Percentiles rank a stretch among this genome's conserved stretches.
Conservation (phyloP, 2,329 filamentous ascomycete species). For the Curvularia spicifera region DNA sequence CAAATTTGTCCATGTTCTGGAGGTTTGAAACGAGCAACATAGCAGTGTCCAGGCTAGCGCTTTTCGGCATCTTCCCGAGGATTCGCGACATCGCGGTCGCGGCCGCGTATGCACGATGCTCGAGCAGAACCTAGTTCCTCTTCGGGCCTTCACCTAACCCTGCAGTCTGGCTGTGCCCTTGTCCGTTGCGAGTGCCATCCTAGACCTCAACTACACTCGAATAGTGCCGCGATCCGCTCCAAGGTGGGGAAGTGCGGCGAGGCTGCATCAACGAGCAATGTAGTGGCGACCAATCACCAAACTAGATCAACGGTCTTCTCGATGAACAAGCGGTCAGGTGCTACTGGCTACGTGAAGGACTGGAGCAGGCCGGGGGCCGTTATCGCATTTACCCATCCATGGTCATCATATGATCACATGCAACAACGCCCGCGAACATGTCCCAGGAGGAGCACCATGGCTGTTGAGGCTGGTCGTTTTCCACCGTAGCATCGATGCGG, state of each 20-base stretch:
- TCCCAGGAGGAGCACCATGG: constrained; percentile 18
- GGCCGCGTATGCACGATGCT: constrained; percentile 7
- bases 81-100: constrained; percentile 1
- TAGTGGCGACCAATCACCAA: constrained; percentile 34
- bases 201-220: constrained; percentile 9
- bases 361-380: constrained; percentile 27
- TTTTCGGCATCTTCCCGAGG: constrained; percentile 8
- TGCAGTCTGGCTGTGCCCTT: constrained; percentile 9
- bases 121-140: constrained; percentile 3
- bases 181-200: constrained; percentile 2
- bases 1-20: neutral
- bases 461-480: constrained; percentile 4
- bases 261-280: constrained; percentile 31
- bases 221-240: constrained; percentile 16
- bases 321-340: constrained; percentile 36
- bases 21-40: constrained; percentile 9
- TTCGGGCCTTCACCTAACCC: constrained; percentile 5
- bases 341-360: constrained; percentile 21
- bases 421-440: constrained; percentile 18
- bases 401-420: constrained; percentile 40
- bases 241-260: constrained; percentile 29
- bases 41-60: neutral
- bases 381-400: constrained; percentile 22
- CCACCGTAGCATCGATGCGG: constrained; percentile 3
- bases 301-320: constrained; percentile 11